These are phyloP conservation scores for Leccinum fibrillosum DNA, from an alignment of 768 basidiomycete species.

Conservation along the genomic window DNA sequence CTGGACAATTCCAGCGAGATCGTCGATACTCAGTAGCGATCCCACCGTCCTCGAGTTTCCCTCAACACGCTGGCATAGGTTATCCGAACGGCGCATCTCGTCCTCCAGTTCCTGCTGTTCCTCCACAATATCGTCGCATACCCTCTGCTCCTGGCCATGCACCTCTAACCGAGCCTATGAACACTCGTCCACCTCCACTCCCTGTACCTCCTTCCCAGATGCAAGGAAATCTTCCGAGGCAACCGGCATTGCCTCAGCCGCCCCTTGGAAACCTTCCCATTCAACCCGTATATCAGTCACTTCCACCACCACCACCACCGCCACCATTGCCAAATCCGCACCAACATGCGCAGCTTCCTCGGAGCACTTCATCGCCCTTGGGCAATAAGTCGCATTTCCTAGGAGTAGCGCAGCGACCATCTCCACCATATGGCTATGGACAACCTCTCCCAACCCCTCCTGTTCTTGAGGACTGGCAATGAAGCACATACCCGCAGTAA, in stretches of 20 bases:
- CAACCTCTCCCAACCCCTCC: slow-evolving; percentile 29
- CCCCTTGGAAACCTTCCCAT: slow-evolving; percentile 42
- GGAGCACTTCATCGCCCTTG: slow-evolving; percentile 21
- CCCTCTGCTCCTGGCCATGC: slow-evolving; percentile 23
- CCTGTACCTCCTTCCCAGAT: slow-evolving; percentile 27
- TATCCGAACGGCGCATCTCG: slow-evolving; percentile 18
- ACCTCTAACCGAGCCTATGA: slow-evolving; percentile 24
- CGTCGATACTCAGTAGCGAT: slow-evolving; percentile 29
- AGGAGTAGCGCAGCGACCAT: slow-evolving; percentile 41
- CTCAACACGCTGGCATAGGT: slow-evolving; percentile 21
- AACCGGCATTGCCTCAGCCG: slow-evolving; percentile 50
- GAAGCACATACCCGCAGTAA: slow-evolving; percentile 14
- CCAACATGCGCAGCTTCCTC: slow-evolving; percentile 26
- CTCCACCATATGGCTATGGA: slow-evolving; percentile 30
- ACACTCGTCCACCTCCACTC: slow-evolving; percentile 20
- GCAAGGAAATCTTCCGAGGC: slow-evolving; percentile 34
- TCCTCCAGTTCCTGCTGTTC: slow-evolving; percentile 16
- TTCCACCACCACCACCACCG: slow-evolving; percentile 31
- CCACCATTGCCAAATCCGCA: slow-evolving; percentile 32
- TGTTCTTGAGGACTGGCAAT: slow-evolving; percentile 25
- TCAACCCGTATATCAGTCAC: slow-evolving; percentile 36
- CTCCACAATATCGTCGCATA: slow-evolving; percentile 35
- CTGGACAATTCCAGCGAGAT: slow-evolving; percentile 29
- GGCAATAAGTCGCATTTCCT: slow-evolving; percentile 34
- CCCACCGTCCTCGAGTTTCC: slow-evolving; percentile 31